Base-by-base conservation (phyloP, 1,284 basidiomycete species). In the Termitomyces sp. region DNA sequence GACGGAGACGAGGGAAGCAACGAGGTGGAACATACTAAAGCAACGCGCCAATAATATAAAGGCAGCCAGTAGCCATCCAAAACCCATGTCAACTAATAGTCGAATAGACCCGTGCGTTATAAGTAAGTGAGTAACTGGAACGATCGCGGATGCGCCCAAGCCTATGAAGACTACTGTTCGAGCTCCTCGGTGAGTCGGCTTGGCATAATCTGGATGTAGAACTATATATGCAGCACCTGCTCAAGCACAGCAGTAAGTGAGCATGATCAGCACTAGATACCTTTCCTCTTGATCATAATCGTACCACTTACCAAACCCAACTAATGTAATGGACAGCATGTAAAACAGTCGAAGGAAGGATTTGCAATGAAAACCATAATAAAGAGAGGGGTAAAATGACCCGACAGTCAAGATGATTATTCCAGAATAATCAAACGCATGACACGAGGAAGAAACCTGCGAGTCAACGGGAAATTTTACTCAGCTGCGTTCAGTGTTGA, bases 91-190 rank as follows among this genome's bases (percentile, higher is more conserved):
- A 53, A 73, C 67, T 52, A 81, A 70, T 43, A 87, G 70, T 58
- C 76, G 78, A 47, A 68, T 59, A 53, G 80, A 69, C 12, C 87
- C 89, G 64, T 87, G 83, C 13, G 77, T 72, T 41, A 78, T 50
- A 30, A 88, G 64, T 41, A 83, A 74, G 65, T 97, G 92, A 10
- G 75, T 71, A 15, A 91, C 76, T 26, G 93, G 94, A 5, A 91
- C 64, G 38, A 90, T 69, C 8, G 83, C 88, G 58, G 82, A 85
- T 28, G 92, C 71, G 13, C 94, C 93, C 13, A 96, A 82, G 9
- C 78, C 81, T 60, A 94, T 80, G 71, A 96, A 97, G 7, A 92
- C 83, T 19, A 75, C 70, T 3, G 92, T 94, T 21, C 94, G 84
- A 54, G 88, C 81, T 61, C 86, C 83, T 21, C 92, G 80, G 68